Conservation (phyloP, 2,329 filamentous ascomycete genomes). For the Penicillium sp. region DNA sequence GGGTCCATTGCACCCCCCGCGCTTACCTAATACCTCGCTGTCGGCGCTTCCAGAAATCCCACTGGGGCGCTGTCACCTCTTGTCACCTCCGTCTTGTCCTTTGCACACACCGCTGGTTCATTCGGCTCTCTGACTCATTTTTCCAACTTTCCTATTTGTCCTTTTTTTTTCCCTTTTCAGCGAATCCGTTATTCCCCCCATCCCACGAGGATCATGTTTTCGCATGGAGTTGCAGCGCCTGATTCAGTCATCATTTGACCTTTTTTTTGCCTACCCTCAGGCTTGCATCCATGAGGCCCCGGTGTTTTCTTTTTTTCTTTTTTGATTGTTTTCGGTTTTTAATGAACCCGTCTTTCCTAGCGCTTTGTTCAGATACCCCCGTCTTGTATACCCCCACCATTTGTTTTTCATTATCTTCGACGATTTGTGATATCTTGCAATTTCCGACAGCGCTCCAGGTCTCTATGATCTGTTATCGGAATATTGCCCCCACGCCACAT, state of each 20-base stretch:
- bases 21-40: conserved; percentile 28
- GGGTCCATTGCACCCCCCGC: conserved; percentile 13
- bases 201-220: neutral
- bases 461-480: neutral
- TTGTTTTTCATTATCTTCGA: conserved; percentile 3
- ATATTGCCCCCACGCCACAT: conserved; percentile 8
- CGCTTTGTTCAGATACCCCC: conserved; percentile 23
- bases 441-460: neutral
- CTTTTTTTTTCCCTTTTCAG: conserved; percentile 1
- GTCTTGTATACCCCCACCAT: conserved; percentile 14
- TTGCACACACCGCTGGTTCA: conserved; percentile 17
- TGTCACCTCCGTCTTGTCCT: neutral
- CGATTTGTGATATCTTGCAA: neutral
- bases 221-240: conserved; percentile 7
- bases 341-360: conserved; percentile 14
- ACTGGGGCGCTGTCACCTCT: neutral
- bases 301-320: conserved; percentile 13
- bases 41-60: conserved; percentile 25
- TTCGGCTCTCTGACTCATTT: conserved; percentile 7
- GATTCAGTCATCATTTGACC: conserved; percentile 6
- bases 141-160: neutral
- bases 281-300: conserved; percentile 17
- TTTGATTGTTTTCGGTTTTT: conserved; percentile 11
- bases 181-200: neutral
- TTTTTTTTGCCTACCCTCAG: conserved; percentile 3